Evolutionary conservation across 1,284 basidiomycete species (phyloP), one percentile per base, ranked within the genome.

Genomic region (Tilletia indica): DNA sequence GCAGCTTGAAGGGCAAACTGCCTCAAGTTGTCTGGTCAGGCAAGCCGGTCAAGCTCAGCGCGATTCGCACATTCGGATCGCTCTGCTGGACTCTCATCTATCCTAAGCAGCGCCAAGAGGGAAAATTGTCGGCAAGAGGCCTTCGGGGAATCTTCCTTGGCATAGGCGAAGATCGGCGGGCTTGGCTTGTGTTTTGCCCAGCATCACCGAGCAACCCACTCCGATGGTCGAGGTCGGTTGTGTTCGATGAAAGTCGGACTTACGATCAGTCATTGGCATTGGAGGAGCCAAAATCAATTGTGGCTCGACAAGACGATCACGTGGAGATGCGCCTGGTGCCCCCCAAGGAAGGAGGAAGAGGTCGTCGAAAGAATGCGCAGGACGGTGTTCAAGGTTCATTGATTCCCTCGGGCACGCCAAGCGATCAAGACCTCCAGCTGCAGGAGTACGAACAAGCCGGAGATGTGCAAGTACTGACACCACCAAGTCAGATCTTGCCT

Each of bases 101-200:
- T 25, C 58, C 58, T 14, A 5, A 25, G 31, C 58, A 61, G 19
- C 21, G 58, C 4, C 6, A 9, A 19, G 34, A 38, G 21, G 58
- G 58, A 14, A 61, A 61, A 19, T 31, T 61, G n/a, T 61, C 58
- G 34, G 58, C 58, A 5, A 11, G 58, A 14, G 58, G 25, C 58
- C 21, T 61, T n/a, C 58, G 58, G 8, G 58, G 21, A 31, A 61
- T 61, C 58, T 61, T 61, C 58, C 58, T 61, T 31, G 58, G 58
- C 21, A 34, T 31, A 34, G 21, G 25, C 4, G 58, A 61, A 31
- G 34, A 31, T 16, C 21, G 31, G 5, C 14, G 25, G 19, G 58
- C 58, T 6, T 61, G 58, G 58, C 31, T 61, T 4, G 34, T 61
- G 4, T 61, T 61, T 19, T 61, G 58, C 25, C 58, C 58, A 34